These are phyloP conservation scores for Mortierella sp. DNA, from an alignment of 371 early-diverging fungal genomes.

Conservation along the genomic window DNA sequence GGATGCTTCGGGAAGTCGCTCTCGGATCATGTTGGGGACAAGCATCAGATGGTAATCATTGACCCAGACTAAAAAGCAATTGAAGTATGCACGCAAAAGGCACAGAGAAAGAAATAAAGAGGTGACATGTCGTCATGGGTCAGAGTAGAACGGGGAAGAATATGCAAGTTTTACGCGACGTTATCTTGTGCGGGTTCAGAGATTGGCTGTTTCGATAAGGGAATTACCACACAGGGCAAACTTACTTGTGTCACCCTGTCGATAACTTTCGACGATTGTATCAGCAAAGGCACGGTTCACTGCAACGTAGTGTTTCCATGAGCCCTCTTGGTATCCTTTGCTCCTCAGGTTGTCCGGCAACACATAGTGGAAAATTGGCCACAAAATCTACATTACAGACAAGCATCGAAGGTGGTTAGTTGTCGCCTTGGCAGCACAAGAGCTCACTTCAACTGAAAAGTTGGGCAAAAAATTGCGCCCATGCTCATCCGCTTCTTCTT, in stretches of 20 bases:
- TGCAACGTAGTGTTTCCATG: conserved; percentile 86
- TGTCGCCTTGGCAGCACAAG: too few relatives aligned
- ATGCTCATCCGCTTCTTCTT: neutral
- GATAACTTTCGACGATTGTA: conserved; percentile 76
- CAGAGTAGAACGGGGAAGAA: neutral
- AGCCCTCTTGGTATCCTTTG: conserved; percentile 71
- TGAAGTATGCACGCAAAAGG: neutral
- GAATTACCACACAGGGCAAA: conserved; percentile 33
- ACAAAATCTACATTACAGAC: conserved; percentile 71
- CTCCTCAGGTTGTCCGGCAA: conserved; percentile 79
- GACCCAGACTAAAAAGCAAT: conserved; percentile 85
- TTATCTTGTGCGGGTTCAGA: conserved; percentile 14
- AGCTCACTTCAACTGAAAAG: too few relatives aligned
- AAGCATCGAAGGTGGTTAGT: neutral
- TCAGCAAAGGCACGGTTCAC: conserved; percentile 90
- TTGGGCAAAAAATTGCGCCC: neutral
- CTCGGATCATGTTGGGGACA: conserved; percentile 89
- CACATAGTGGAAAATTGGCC: conserved; percentile 98
- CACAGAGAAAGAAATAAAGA: conserved; percentile 5
- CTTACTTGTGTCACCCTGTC: conserved; percentile 89
- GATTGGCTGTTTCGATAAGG: conserved; percentile 6
- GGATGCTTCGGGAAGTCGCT: conserved; percentile 79
- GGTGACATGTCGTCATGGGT: conserved; percentile 13
- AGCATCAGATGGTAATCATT: conserved; percentile 99
- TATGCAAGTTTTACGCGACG: conserved; percentile 11